Evolutionary conservation across 2,329 filamentous ascomycete genomes (phyloP).

Genomic region (Paecilomyces formosus): DNA sequence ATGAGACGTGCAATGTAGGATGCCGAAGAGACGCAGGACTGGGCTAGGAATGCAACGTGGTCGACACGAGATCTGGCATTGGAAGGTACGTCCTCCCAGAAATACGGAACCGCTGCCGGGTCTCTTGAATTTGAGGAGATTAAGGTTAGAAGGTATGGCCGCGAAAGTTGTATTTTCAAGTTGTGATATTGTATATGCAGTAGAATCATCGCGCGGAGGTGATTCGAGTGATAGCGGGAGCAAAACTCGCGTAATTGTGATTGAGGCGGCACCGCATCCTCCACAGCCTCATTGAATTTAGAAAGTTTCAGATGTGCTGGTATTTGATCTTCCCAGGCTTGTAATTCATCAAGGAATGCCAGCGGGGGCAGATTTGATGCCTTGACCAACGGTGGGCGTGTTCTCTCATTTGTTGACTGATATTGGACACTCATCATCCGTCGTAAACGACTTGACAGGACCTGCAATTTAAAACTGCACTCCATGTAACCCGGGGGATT

Average conservation of each 20-base stretch:
- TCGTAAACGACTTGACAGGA: constrained; percentile 7
- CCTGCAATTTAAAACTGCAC: constrained; percentile 19
- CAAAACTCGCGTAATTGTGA: constrained; percentile 9
- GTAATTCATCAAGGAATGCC: constrained; percentile 13
- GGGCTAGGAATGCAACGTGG: constrained; percentile 12
- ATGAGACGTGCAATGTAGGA: constrained; percentile 23
- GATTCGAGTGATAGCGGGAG: neutral
- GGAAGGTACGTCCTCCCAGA: neutral
- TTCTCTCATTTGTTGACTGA: neutral
- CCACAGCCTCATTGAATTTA: constrained; percentile 17
- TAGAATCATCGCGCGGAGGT: constrained; percentile 20
- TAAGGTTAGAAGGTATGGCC: constrained; percentile 18
- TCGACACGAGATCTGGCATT: constrained; percentile 4
- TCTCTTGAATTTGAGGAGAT: constrained; percentile 6
- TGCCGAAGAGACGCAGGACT: constrained; percentile 22
- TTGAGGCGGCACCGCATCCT: constrained; percentile 15
- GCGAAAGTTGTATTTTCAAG: constrained; percentile 24
- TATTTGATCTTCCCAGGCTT: constrained; percentile 16
- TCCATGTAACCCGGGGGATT: constrained; percentile 23
- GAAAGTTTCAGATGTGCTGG: constrained; percentile 16
- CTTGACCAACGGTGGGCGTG: neutral
- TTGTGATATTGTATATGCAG: constrained; percentile 27
- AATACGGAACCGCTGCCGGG: neutral
- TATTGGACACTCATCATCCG: constrained; percentile 1
- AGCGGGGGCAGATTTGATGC: neutral